Conservation (phyloP, 139 green algal species). For the Tetradesmus obliquus region DNA sequence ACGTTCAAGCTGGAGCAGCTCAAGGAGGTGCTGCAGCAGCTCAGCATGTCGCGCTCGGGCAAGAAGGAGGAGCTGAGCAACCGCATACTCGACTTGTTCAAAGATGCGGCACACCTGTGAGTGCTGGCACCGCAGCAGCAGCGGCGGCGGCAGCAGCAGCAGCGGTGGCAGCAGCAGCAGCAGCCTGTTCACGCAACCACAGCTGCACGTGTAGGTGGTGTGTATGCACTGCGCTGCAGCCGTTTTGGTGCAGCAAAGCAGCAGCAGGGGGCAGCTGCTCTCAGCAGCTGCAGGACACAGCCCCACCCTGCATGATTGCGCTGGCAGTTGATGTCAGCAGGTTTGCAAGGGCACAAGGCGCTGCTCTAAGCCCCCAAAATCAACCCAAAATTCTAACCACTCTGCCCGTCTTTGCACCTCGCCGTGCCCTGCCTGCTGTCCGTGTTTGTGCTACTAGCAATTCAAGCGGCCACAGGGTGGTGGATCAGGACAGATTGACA, state of each 20-base stretch:
- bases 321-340: neutral
- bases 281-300: neutral
- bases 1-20: conserved; percentile 64
- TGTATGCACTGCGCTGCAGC: neutral
- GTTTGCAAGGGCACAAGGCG: no score
- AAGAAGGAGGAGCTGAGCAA: conserved; percentile 58
- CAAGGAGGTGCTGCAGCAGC: conserved; percentile 58
- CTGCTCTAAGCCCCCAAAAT: no score
- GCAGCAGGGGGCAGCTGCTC: neutral
- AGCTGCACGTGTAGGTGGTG: neutral
- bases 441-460: neutral
- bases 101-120: conserved; percentile 21
- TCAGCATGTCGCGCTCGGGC: conserved; percentile 70
- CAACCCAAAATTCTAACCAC: neutral
- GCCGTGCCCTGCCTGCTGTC: neutral
- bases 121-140: neutral
- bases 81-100: conserved; percentile 49
- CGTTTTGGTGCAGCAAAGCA: neutral
- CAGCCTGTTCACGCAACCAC: neutral
- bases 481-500: neutral
- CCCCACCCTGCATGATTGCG: neutral
- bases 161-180: neutral
- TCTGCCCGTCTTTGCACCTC: neutral
- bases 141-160: neutral
- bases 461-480: neutral